Percentiles rank a stretch among this genome's conserved stretches.
phyloP scores from a whole-genome alignment of 2,329 filamentous ascomycete genomes.

The Xylaria sp. region DNA sequence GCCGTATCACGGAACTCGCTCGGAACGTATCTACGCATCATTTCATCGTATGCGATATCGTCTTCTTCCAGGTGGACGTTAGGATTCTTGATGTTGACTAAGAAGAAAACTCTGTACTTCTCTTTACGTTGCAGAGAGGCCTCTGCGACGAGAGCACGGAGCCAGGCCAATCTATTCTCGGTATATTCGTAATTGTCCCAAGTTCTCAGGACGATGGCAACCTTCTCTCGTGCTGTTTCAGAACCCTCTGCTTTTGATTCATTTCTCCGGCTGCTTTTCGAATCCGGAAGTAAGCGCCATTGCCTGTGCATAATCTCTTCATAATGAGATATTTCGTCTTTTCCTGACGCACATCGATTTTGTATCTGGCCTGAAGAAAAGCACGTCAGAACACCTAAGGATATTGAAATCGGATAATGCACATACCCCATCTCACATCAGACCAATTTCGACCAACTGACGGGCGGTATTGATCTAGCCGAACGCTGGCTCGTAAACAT shows the following conservation, averaged over 20 bases:
- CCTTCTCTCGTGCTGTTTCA: background rate
- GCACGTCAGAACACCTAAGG: background rate
- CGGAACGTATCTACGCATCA: conserved; percentile 62
- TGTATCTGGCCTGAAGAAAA: conserved; percentile 5
- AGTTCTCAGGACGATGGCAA: conserved; percentile 66
- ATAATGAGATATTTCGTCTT: conserved; percentile 9
- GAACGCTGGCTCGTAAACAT: conserved; percentile 24
- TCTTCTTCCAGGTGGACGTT: conserved; percentile 66
- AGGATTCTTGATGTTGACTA: conserved; percentile 69
- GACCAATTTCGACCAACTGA: conserved; percentile 32
- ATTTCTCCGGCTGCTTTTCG: background rate
- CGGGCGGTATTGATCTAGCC: conserved; percentile 31
- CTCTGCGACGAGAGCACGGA: conserved; percentile 72
- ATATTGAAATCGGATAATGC: background rate
- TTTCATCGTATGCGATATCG: conserved; percentile 60
- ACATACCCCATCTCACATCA: conserved; percentile 39
- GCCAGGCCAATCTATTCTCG: conserved; percentile 66
- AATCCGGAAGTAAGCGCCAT: conserved; percentile 21
- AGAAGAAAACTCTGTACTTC: conserved; percentile 69
- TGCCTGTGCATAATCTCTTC: conserved; percentile 17
- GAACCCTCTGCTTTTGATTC: too few species aligned
- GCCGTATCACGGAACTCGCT: conserved; percentile 75
- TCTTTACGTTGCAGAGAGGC: conserved; percentile 68
- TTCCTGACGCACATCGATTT: conserved; percentile 8
- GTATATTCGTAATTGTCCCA: conserved; percentile 70